phyloP scores from a whole-genome alignment of 164 flowering plant genomes.

The Houttuynia cordata region DNA sequence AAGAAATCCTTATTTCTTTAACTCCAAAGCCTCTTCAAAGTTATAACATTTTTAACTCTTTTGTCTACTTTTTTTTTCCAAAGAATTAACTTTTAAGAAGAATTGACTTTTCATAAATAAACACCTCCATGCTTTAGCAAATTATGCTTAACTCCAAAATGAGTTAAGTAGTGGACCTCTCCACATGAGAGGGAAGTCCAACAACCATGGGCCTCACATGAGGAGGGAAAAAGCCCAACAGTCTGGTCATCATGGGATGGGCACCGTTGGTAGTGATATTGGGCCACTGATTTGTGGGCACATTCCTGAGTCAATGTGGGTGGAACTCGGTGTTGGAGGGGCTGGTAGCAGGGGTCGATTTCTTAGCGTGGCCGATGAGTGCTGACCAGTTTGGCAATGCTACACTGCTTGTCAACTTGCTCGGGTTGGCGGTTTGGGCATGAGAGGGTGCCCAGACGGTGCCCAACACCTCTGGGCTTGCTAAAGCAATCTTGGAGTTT shows the following conservation, averaged over 20 bases:
- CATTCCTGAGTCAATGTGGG: constrained; percentile 53
- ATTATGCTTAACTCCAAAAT: no score
- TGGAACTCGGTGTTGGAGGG: constrained; percentile 54
- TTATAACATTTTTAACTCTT: no score
- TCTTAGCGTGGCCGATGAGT: constrained; percentile 55
- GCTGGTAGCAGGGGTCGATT: constrained; percentile 23
- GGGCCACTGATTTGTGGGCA: constrained; percentile 35
- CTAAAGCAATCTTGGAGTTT: constrained; percentile 10
- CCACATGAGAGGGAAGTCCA: no score
- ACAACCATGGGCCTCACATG: no score
- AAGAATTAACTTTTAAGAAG: no score
- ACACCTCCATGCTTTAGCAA: no score
- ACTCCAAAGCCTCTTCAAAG: no score
- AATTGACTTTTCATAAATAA: no score
- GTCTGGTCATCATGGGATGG: constrained; percentile 36
- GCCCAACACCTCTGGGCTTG: constrained; percentile 26
- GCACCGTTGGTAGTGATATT: constrained; percentile 40
- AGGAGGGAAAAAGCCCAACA: no score
- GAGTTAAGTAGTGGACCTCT: no score
- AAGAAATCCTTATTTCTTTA: no score
- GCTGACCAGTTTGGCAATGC: constrained; percentile 44
- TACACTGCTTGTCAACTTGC: constrained; percentile 17
- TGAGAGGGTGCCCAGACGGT: constrained; percentile 28
- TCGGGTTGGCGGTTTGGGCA: constrained; percentile 21
- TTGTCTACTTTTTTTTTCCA: no score